Conservation (phyloP, 345 rosid species). For the Gossypium rotundifolium region DNA sequence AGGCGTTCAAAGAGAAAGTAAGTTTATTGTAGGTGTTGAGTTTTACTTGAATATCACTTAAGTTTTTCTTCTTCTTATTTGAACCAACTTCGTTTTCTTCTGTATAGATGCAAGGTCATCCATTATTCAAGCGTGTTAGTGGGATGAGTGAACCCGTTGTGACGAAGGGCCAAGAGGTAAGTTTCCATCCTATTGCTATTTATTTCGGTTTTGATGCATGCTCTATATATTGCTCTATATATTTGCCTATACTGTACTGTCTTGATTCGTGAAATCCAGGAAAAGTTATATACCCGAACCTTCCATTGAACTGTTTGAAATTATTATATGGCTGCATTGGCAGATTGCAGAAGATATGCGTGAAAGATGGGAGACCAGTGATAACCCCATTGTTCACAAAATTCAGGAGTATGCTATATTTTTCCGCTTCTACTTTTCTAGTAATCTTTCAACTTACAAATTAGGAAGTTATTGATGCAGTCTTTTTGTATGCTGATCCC, state of each 20-base stretch:
- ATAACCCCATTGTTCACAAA: conserved; percentile 86
- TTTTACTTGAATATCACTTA: neutral
- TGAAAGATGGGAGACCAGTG: conserved; percentile 98
- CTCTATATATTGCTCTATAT: neutral
- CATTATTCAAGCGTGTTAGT: conserved; percentile 56
- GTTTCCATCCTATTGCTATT: neutral
- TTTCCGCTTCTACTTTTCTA: neutral
- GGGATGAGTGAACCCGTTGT: conserved; percentile 87
- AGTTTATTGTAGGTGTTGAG: conserved; percentile 4
- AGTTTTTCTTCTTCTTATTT: conserved; percentile 4
- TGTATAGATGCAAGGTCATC: conserved; percentile 64
- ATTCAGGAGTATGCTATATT: conserved; percentile 70
- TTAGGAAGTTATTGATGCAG: neutral
- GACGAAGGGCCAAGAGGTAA: conserved; percentile 85
- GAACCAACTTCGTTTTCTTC: conserved; percentile 4
- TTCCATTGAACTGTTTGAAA: neutral
- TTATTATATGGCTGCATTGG: conserved; percentile 17
- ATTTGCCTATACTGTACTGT: neutral
- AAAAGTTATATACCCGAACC: neutral
- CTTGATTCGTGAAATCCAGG: neutral
- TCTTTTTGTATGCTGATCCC: neutral
- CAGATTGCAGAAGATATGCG: conserved; percentile 90
- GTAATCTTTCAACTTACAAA: neutral
- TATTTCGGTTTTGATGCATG: neutral
- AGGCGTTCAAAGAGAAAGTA: conserved; percentile 59